Base-by-base conservation (phyloP, 352 stramenopile species). In the Aphanomyces euteiches region DNA sequence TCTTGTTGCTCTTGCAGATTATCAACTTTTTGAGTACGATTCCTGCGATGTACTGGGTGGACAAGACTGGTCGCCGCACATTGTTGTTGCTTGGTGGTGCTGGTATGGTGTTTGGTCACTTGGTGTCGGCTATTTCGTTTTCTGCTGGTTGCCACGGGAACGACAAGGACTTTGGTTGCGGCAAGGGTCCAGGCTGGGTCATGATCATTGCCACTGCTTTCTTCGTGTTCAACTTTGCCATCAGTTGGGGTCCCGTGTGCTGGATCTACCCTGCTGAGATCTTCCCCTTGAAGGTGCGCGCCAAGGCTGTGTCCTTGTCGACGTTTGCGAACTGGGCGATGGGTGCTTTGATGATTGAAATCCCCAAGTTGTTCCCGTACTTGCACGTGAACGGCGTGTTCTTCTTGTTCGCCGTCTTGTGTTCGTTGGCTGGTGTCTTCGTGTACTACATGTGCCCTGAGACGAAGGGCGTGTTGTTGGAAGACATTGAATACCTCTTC, bases 261-360 rank as follows among this genome's bases (percentile, higher is more conserved):
- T 89, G 82, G 82, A 81, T 87, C 28, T 85, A 87, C 48, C 79
- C 82, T 1, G 64, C 79, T 10, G 82, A 89, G 70, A 84, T 86
- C 71, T 88, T 88, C 66, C 77, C 79, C 15, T 57, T 89, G 45
- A 72, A 78, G 64, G 70, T 79, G 13, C 80, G 82, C 19, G 73
- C 73, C 56, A 79, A 76, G 38, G 79, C 78, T 3, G 74, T 86
- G 37, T 79, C 80, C 8, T 72, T 84, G 15, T 84, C 74, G 13
- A 84, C 75, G 21, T 72, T 81, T 66, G 69, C 75, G 36, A 79
- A 79, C 69, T 83, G 79, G 78, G 47, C 15, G 53, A 75, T 71
- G 40, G 75, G 72, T 5, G 69, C 75, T 4, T 15, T 76, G 7
- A 86, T 86, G 77, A 76, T 78, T 48, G 71, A 66, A 21, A 71